A percentile compares a stretch with the other conserved stretches of the same genome.
These are phyloP conservation scores for Annulohypoxylon truncatum DNA, from an alignment of 2,329 filamentous ascomycete species.

Conservation along the genomic window DNA sequence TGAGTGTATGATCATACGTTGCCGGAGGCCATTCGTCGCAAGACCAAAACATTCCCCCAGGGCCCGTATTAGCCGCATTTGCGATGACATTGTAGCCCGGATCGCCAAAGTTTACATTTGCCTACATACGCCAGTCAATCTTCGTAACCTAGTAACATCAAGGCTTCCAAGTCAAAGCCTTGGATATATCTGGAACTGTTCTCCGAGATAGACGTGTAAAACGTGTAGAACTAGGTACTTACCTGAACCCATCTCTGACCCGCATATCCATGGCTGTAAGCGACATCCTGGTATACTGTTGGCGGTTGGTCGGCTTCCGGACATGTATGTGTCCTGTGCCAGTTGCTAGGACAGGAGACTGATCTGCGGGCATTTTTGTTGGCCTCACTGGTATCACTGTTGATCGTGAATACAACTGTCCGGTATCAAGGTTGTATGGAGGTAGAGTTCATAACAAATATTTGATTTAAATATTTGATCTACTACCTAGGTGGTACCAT, in stretches of 20 bases:
- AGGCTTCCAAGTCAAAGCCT: no score
- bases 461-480: no score
- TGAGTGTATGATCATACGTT: background rate
- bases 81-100: conserved; percentile 8
- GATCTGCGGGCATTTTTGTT: background rate
- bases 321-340: background rate
- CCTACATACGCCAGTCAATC: no score
- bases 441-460: no score
- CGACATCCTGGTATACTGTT: background rate
- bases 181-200: no score
- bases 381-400: background rate
- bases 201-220: no score
- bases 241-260: background rate
- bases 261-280: background rate
- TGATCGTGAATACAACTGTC: background rate
- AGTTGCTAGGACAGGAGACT: background rate
- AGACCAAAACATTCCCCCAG: conserved; percentile 4
- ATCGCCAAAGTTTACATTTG: background rate
- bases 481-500: no score
- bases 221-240: background rate
- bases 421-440: background rate
- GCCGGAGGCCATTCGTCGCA: conserved; percentile 8
- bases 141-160: no score
- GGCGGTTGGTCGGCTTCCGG: background rate
- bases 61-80: background rate